These are phyloP conservation scores for Candida coquimbonensis DNA, from an alignment of 805 yeast species.

Conservation along the genomic window DNA sequence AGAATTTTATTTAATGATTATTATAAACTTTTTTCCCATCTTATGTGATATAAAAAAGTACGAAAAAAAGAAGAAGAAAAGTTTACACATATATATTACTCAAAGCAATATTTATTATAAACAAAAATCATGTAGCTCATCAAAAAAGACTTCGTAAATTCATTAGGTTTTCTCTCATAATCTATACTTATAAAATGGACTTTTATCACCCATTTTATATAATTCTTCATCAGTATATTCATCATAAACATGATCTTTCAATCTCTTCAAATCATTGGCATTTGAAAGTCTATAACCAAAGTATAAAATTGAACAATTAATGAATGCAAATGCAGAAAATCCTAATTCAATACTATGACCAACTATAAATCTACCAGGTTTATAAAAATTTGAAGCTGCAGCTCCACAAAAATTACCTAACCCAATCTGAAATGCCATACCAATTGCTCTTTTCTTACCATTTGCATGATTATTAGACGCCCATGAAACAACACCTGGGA, in stretches of 20 bases:
- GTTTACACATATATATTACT: not conserved
- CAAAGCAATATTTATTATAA: too few relatives aligned
- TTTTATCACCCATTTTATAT: constrained; percentile 36
- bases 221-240: constrained; percentile 24
- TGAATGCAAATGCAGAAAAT: constrained; percentile 28
- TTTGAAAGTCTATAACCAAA: constrained; percentile 23
- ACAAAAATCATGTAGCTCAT: too few relatives aligned
- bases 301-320: constrained; percentile 10
- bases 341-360: constrained; percentile 31
- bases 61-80: not conserved
- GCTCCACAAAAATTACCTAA: constrained; percentile 34
- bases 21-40: not conserved
- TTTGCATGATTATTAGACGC: constrained; percentile 31
- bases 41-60: not conserved
- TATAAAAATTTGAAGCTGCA: constrained; percentile 30
- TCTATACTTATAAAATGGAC: constrained; percentile 32
- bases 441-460: constrained; percentile 31
- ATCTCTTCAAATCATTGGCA: constrained; percentile 20
- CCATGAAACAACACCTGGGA: constrained; percentile 32
- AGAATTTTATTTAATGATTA: constrained; percentile 1
- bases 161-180: constrained; percentile 1
- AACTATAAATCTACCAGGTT: constrained; percentile 23
- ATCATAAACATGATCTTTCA: constrained; percentile 25
- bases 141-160: too few relatives aligned
- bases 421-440: constrained; percentile 34